Conservation (phyloP, 192 early-diverging fungal species). For the Haplosporangium gracile region DNA sequence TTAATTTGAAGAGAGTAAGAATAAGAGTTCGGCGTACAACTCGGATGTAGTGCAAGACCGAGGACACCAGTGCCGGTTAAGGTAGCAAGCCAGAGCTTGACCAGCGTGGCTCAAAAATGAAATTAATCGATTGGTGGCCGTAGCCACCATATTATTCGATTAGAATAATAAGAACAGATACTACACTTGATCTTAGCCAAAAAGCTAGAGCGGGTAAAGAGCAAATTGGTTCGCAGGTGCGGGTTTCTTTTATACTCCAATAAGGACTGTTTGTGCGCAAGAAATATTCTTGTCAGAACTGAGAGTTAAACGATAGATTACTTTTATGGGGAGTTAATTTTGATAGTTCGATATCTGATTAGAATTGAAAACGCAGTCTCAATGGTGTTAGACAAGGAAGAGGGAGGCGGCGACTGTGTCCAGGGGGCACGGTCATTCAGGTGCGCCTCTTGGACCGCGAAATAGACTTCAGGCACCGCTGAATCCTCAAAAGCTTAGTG, state of each 20-base stretch:
- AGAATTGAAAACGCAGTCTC: background rate
- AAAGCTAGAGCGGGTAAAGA: conserved; percentile 81
- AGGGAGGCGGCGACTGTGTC: too few species aligned
- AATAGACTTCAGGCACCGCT: too few species aligned
- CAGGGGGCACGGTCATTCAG: too few species aligned
- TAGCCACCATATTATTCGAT: conserved; percentile 53
- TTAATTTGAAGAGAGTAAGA: conserved; percentile 17
- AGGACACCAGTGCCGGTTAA: conserved; percentile 54
- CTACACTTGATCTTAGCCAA: conserved; percentile 94
- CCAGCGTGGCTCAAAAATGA: conserved; percentile 50
- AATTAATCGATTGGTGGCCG: conserved; percentile 54
- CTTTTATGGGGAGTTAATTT: background rate
- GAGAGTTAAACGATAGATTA: too few species aligned
- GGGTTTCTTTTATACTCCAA: conserved; percentile 6
- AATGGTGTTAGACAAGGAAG: background rate
- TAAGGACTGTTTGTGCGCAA: too few species aligned
- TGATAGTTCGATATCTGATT: background rate
- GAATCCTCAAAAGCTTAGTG: too few species aligned
- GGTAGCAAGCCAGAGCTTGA: conserved; percentile 56
- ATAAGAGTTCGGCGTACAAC: conserved; percentile 53
- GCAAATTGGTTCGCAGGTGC: background rate
- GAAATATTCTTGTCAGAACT: too few species aligned
- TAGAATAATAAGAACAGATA: conserved; percentile 79
- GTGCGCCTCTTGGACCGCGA: too few species aligned
- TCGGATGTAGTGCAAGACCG: conserved; percentile 59